Percentiles rank a stretch among this genome's conserved stretches.
Evolutionary conservation across 345 rosid genomes (phyloP).

Genomic region (Eucalyptus globulus): DNA sequence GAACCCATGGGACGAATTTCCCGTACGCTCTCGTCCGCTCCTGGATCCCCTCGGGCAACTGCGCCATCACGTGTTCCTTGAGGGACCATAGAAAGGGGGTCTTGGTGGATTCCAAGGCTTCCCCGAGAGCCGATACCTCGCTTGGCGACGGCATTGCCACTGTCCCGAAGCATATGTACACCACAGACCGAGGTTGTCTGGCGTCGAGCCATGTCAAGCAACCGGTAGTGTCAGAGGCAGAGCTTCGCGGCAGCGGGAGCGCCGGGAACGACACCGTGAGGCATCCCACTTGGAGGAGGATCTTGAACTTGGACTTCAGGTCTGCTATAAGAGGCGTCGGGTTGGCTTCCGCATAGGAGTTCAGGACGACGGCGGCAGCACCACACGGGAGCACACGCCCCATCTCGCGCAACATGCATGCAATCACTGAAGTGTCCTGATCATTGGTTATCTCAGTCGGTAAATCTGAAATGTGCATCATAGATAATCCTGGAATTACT

Average conservation of each 20-base stretch:
- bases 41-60: constrained; percentile 9
- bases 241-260: neutral
- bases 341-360: constrained; percentile 30
- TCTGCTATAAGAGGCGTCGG: constrained; percentile 3
- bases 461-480: constrained; percentile 23
- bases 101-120: constrained; percentile 27
- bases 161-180: constrained; percentile 54
- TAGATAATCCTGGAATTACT: constrained; percentile 37
- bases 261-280: neutral
- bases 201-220: constrained; percentile 49
- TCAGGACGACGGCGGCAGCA: constrained; percentile 22
- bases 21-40: constrained; percentile 27
- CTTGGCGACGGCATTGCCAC: constrained; percentile 8
- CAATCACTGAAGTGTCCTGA: neutral
- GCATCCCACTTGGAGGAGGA: constrained; percentile 13
- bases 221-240: neutral
- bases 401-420: constrained; percentile 8
- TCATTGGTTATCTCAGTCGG: constrained; percentile 1
- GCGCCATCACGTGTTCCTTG: neutral
- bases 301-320: constrained; percentile 19
- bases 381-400: constrained; percentile 16
- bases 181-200: constrained; percentile 21
- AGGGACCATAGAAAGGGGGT: constrained; percentile 21
- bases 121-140: constrained; percentile 35
- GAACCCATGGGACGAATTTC: constrained; percentile 46